These are phyloP conservation scores for Trichoderma simmonsii DNA, from an alignment of 2,329 filamentous ascomycete genomes.

Conservation along the genomic window DNA sequence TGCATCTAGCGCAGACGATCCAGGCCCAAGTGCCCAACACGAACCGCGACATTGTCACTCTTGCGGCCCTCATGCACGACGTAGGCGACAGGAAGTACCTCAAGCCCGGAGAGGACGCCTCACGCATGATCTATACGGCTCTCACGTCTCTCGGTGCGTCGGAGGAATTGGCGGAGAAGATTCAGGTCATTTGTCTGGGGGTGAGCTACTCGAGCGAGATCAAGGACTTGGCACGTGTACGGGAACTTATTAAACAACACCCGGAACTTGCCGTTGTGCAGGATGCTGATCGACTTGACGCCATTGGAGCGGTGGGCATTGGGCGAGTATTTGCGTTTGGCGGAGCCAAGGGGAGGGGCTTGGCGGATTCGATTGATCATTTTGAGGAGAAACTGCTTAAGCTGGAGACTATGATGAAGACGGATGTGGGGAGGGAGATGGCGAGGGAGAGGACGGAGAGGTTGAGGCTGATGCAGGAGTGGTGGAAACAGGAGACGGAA, in stretches of 20 bases:
- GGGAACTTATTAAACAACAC: constrained; percentile 57
- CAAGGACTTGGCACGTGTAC: constrained; percentile 58
- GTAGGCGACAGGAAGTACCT: constrained; percentile 84
- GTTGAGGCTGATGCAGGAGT: constrained; percentile 51
- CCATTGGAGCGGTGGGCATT: constrained; percentile 82
- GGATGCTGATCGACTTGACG: constrained; percentile 90
- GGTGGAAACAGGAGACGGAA: constrained; percentile 55
- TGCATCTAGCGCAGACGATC: constrained; percentile 67
- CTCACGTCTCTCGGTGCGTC: constrained; percentile 57
- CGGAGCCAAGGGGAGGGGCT: constrained; percentile 57
- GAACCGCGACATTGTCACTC: constrained; percentile 53
- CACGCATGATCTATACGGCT: constrained; percentile 53
- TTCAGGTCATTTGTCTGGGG: constrained; percentile 70
- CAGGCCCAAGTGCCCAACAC: constrained; percentile 46
- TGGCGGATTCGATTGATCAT: constrained; percentile 68
- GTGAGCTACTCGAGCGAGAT: constrained; percentile 77
- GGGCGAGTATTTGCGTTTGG: constrained; percentile 64
- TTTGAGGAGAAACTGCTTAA: constrained; percentile 72
- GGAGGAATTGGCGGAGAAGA: constrained; percentile 56
- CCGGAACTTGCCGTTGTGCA: constrained; percentile 73
- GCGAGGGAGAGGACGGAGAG: constrained; percentile 53
- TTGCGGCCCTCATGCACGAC: constrained; percentile 79
- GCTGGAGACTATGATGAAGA: constrained; percentile 65
- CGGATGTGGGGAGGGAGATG: constrained; percentile 50
- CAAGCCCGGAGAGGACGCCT: constrained; percentile 51